Evolutionary conservation across 129 eudicot genomes (phyloP).

Genomic region (Saposhnikovia divaricata): DNA sequence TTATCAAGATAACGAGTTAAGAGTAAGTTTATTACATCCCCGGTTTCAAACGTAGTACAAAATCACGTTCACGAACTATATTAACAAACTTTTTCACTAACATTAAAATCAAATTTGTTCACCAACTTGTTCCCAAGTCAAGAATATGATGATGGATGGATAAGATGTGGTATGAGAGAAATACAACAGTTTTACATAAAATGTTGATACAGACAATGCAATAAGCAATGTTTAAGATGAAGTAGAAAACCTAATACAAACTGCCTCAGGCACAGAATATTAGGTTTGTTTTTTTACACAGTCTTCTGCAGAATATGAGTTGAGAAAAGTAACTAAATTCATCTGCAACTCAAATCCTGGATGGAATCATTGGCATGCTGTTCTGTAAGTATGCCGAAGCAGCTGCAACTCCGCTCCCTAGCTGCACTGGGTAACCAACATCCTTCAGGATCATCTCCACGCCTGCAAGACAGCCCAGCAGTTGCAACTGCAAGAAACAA

Average conservation of each 20-base stretch:
- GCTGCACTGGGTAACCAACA: constrained; percentile 88
- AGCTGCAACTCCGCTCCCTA: constrained; percentile 96
- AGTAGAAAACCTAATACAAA: neutral
- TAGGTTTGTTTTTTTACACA: neutral
- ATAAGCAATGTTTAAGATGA: neutral
- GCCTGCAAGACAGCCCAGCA: constrained; percentile 93
- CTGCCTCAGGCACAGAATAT: neutral
- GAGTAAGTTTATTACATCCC: no score
- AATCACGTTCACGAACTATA: no score
- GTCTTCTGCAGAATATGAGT: neutral
- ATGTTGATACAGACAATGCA: constrained; percentile 7
- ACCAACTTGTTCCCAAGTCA: neutral
- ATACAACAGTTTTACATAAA: neutral
- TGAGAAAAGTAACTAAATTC: neutral
- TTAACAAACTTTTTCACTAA: no score
- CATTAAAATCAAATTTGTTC: no score
- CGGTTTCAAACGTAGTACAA: no score
- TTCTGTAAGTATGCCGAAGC: constrained; percentile 80
- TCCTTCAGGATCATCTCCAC: constrained; percentile 98
- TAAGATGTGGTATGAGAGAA: neutral
- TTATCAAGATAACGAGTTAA: no score
- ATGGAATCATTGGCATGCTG: constrained; percentile 74
- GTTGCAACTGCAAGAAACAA: constrained; percentile 60
- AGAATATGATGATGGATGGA: neutral
- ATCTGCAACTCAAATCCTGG: constrained; percentile 60